Percentiles rank a stretch among this genome's conserved stretches.
Conservation (phyloP, 495 filamentous ascomycete species). For the Trypethelium eluteriae region DNA sequence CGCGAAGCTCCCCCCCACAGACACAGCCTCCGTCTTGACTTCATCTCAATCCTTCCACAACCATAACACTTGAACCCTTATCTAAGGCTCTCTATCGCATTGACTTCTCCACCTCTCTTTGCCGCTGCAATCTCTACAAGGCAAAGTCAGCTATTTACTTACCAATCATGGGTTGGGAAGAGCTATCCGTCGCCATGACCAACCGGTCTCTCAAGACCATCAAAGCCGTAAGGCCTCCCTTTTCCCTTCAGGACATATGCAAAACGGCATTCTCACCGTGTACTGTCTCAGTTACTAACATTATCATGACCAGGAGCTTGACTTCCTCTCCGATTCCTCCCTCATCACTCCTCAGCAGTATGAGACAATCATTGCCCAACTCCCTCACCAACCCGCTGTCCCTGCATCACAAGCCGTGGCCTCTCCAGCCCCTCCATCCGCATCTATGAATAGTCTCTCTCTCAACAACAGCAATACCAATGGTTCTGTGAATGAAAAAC, state of each 20-base stretch:
- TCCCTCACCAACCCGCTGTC: slow-evolving; percentile 50
- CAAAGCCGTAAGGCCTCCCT: slow-evolving; percentile 53
- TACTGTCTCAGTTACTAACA: not conserved
- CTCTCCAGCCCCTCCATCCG: slow-evolving; percentile 34
- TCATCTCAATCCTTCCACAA: not conserved
- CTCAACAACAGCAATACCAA: slow-evolving; percentile 41
- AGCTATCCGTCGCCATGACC: slow-evolving; percentile 41
- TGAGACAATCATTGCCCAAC: slow-evolving; percentile 59
- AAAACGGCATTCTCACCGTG: slow-evolving; percentile 1
- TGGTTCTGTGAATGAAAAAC: slow-evolving; percentile 47
- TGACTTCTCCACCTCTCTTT: not conserved
- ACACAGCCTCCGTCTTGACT: not conserved
- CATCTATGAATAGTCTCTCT: slow-evolving; percentile 34
- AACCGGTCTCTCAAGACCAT: slow-evolving; percentile 80
- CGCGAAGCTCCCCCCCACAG: not conserved
- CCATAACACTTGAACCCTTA: not conserved
- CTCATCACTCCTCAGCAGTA: slow-evolving; percentile 65
- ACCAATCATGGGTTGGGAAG: slow-evolving; percentile 16
- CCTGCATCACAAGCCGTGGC: slow-evolving; percentile 48
- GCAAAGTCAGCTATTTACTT: not conserved
- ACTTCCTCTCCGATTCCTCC: slow-evolving; percentile 72
- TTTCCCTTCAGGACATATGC: not conserved
- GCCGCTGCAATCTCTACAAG: not conserved
- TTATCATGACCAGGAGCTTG: slow-evolving; percentile 62
- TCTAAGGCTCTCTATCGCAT: not conserved